Percentiles rank a stretch among this genome's conserved stretches.
Evolutionary conservation across 352 stramenopile genomes (phyloP).

Genomic region (Pythium chondricola): DNA sequence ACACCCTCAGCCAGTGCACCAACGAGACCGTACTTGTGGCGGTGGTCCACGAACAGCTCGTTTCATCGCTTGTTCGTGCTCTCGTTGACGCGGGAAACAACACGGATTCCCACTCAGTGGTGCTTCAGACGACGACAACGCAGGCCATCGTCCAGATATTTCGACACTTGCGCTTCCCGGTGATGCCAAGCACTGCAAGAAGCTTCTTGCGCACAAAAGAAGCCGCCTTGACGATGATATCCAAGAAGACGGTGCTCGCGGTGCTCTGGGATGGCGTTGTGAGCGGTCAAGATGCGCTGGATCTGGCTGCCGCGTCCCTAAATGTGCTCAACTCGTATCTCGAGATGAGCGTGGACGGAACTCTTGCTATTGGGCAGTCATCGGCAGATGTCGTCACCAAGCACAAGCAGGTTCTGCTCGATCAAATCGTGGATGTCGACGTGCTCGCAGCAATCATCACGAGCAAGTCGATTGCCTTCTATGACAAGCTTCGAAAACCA

Average conservation of each 20-base stretch:
- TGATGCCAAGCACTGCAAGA: not conserved
- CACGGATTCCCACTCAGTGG: not conserved
- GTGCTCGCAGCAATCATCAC: constrained; percentile 24
- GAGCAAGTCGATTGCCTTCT: too few species aligned
- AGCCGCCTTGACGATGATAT: constrained; percentile 30
- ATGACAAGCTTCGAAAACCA: too few species aligned
- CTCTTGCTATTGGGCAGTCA: constrained; percentile 14
- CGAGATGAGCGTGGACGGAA: constrained; percentile 34
- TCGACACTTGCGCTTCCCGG: constrained; percentile 29
- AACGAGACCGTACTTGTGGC: constrained; percentile 20
- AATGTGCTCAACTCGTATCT: constrained; percentile 65
- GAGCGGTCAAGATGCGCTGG: constrained; percentile 4
- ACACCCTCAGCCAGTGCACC: constrained; percentile 49
- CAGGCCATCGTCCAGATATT: constrained; percentile 53
- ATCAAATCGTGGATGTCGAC: constrained; percentile 26
- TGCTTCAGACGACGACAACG: constrained; percentile 33
- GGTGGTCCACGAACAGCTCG: constrained; percentile 40
- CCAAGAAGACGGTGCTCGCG: constrained; percentile 29
- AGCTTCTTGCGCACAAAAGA: constrained; percentile 22
- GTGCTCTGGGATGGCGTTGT: constrained; percentile 36
- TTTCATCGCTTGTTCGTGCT: constrained; percentile 9
- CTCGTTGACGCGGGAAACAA: not conserved
- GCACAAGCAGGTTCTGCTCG: constrained; percentile 29
- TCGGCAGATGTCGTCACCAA: constrained; percentile 21
- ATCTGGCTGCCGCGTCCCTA: constrained; percentile 43